Evolutionary conservation across 208 protist genomes (phyloP), one percentile per base, ranked within the genome.

Genomic region (Leishmania mexicana): DNA sequence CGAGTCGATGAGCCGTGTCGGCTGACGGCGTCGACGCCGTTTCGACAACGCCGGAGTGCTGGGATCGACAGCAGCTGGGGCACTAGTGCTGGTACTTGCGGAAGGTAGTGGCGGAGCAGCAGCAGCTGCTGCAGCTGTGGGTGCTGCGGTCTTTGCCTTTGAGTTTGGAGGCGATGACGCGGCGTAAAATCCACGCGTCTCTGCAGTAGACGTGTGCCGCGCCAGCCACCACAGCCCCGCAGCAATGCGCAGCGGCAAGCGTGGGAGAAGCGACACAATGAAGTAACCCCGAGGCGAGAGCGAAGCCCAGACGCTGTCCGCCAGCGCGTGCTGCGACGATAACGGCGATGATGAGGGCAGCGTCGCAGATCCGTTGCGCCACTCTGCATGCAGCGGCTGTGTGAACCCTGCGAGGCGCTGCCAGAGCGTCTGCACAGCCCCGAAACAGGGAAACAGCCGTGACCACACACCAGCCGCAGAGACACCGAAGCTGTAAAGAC

Each of bases 201-300:
- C 74, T 35, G 79, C 78, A 11, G 67, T 45, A 45, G 65, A 65
- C 6, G 35, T 45, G 74, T n/a, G 13, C 6, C n/a, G 3, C 21
- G 19, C 11, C 11, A 35, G 24, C 79, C 79, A 83, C 57, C 5
- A 40, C 57, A 79, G 13, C 1, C 62, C 53, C 51, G 31, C 42
- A 28, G 77, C 28, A 40, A 80, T 75, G 58, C 78, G 81, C 38
- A n/a, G 15, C 28, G 82, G 79, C 54, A 85, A 49, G 38, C 79
- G 85, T 3, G 62, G 47, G n/a, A 86, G 76, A 68, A 85, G 75
- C 57, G 79, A 65, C 24, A 80, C 71, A 6, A 83, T 19, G 45
- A 88, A 83, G 73, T 76, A 88, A 3, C 85, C 85, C 2, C 73
- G 78, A 31, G 85, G 85, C 7, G 85, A 81, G 53, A 88, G 64